A percentile compares a stretch with the other conserved stretches of the same genome.
Evolutionary conservation across 2,329 filamentous ascomycete genomes (phyloP).

Genomic region (Aspergillus sojae): DNA sequence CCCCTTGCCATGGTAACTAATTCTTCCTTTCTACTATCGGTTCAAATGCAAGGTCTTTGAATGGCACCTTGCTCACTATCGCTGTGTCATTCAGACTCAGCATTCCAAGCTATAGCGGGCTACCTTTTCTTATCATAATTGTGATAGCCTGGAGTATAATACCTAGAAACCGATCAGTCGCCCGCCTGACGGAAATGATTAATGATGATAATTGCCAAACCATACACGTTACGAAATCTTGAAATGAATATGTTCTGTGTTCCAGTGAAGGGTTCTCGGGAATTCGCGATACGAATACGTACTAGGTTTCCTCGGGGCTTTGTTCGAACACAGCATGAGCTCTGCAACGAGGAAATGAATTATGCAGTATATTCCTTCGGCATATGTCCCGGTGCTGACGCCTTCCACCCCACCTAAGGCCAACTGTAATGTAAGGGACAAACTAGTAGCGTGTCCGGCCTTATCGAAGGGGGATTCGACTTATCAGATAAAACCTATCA

Average conservation of each 20-base stretch:
- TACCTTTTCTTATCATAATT: neutral
- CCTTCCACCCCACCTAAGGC: neutral
- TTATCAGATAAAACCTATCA: neutral
- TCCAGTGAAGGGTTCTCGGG: neutral
- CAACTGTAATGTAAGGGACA: neutral
- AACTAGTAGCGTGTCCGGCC: neutral
- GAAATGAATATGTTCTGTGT: neutral
- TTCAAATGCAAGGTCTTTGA: neutral
- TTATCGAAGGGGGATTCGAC: neutral
- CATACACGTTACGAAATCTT: neutral
- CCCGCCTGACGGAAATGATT: neutral
- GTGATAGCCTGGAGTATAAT: neutral
- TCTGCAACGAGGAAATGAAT: neutral
- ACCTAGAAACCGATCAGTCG: neutral
- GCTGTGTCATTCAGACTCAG: neutral
- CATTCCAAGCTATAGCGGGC: neutral
- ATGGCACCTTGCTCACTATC: neutral
- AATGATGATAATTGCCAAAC: neutral
- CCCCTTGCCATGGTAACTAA: neutral
- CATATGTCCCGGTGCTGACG: neutral
- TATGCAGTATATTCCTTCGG: neutral
- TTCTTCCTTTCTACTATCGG: neutral
- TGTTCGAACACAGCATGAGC: neutral
- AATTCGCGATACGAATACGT: neutral
- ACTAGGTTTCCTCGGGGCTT: neutral